Base-by-base conservation (phyloP, 495 filamentous ascomycete genomes). In the Rusavskia elegans region DNA sequence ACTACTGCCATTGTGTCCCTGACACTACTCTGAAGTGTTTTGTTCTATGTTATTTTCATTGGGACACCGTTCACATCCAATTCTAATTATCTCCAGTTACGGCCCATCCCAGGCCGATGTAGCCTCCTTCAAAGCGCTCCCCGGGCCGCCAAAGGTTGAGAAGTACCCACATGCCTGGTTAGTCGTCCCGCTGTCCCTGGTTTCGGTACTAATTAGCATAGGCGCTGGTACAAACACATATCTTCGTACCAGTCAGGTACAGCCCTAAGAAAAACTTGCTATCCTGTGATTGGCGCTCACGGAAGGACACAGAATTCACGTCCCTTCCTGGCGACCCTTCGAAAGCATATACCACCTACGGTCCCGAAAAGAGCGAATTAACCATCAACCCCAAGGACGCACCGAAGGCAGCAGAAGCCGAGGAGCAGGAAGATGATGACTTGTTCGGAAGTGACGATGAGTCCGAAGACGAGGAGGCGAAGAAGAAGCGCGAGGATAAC, bases 161-260 rank as follows among this genome's bases (percentile, higher is more conserved):
- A 95, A 92, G 75, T 97, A 84, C 79, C 89, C 93, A 61, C 78
- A 95, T 71, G 89, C 83, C 60, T 86, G 85, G 44, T 46, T 6
- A 42, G 40, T 42, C 16, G 44, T 46, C 23, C 23, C 7, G 5
- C 5, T 35, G 6, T 35, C 10, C 5, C 9, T 35, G 7, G 5
- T 11, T 2, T 10, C 32, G 13, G 10, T 35, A 11, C 8, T 35
- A 35, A 35, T 2, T 35, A 2, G 32, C 32, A 2, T 30, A 46
- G 44, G 54, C 84, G 92, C 71, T 98, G 92, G 92, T 95, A 95
- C 79, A 95, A 93, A 78, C 89, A 98, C 80, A 93, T 95, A 64
- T 79, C 82, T 59, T 82, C 84, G 55, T 95, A 84, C 73, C 81
- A 86, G 74, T 75, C 83, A 53, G 44, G 44, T 46, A 46, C 20